Percentiles rank a stretch among this genome's conserved stretches.
phyloP scores from a whole-genome alignment of 2,329 filamentous ascomycete species.

The Ceratocystis ficicola region DNA sequence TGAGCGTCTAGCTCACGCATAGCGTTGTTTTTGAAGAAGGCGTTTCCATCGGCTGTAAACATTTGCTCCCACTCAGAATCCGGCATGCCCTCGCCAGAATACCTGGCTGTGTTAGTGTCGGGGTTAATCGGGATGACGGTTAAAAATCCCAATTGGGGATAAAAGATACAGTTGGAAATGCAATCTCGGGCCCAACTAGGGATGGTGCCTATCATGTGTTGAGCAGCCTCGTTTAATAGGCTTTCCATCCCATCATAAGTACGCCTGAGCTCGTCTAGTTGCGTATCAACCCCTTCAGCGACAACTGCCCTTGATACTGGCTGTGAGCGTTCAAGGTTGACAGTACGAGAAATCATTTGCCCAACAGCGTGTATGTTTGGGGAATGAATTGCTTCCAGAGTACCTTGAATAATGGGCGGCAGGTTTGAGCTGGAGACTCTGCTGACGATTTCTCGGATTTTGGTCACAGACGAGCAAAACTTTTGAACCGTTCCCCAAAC shows the following conservation, averaged over 20 bases:
- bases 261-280: conserved; percentile 66
- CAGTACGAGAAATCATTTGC: conserved; percentile 14
- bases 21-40: conserved; percentile 75
- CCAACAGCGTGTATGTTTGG: conserved; percentile 14
- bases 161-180: conserved; percentile 68
- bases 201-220: conserved; percentile 49
- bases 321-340: conserved; percentile 37
- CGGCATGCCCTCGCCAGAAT: conserved; percentile 47
- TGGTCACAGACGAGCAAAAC: conserved; percentile 17
- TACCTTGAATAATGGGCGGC: not conserved
- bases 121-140: conserved; percentile 55
- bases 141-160: conserved; percentile 84
- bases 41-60: conserved; percentile 57
- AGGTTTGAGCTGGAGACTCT: not conserved
- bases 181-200: conserved; percentile 45
- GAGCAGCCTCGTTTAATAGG: conserved; percentile 56
- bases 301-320: conserved; percentile 62
- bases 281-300: conserved; percentile 54
- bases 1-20: conserved; percentile 72
- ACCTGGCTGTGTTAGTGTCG: conserved; percentile 38
- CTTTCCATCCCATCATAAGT: conserved; percentile 65
- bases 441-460: conserved; percentile 13
- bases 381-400: conserved; percentile 3
- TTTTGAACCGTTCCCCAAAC: conserved; percentile 46
- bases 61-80: conserved; percentile 61